phyloP scores from a whole-genome alignment of 1,284 basidiomycete genomes.

The Heterobasidion annosum region DNA sequence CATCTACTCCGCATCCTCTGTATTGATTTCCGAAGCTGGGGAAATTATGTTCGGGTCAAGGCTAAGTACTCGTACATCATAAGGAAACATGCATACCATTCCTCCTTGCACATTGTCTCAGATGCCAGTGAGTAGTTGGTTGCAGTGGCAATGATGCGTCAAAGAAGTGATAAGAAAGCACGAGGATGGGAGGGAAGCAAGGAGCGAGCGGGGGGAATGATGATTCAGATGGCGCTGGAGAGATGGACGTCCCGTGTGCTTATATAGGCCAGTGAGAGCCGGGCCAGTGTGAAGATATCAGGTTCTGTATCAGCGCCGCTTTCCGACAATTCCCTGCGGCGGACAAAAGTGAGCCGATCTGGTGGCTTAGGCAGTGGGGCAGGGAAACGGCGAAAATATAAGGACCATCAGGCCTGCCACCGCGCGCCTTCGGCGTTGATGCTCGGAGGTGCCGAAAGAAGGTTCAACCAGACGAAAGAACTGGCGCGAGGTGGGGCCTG shows the following conservation, averaged over 20 bases:
- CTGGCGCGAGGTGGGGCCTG: too few species aligned
- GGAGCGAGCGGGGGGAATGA: background rate
- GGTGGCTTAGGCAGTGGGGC: background rate
- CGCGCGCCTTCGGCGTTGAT: too few species aligned
- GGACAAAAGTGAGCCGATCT: background rate
- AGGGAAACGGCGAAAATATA: too few species aligned
- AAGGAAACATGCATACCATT: too few species aligned
- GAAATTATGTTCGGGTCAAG: background rate
- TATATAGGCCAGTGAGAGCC: background rate
- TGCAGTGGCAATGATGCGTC: background rate
- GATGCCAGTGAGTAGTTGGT: background rate
- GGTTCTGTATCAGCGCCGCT: background rate
- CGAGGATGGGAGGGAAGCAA: background rate
- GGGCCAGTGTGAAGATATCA: background rate
- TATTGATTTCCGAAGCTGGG: constrained; percentile 53
- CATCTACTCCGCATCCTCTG: constrained; percentile 37
- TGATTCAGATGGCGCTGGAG: background rate
- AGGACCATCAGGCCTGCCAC: too few species aligned
- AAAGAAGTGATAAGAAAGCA: background rate
- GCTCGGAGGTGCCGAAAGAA: too few species aligned
- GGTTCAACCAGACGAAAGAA: too few species aligned
- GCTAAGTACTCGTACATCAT: background rate
- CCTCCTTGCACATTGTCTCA: background rate
- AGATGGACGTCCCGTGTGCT: background rate
- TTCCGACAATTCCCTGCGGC: background rate